These are phyloP conservation scores for Leptographium galeiforme DNA, from an alignment of 2,329 filamentous ascomycete species.

Conservation along the genomic window DNA sequence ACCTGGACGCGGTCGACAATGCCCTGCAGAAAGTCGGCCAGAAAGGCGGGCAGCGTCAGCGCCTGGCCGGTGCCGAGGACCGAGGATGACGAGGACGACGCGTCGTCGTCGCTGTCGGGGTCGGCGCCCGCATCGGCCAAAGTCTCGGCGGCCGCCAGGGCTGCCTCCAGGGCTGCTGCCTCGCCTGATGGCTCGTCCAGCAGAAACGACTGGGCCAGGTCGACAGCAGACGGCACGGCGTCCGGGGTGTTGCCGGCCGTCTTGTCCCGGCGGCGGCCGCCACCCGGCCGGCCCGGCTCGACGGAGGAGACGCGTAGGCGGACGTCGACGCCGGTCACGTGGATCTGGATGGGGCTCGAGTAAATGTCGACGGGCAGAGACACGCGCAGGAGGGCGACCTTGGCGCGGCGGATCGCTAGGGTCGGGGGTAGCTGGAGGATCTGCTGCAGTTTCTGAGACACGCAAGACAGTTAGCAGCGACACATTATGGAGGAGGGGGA, in stretches of 20 bases:
- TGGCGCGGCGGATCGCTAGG: conserved; percentile 59
- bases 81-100: conserved; percentile 16
- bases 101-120: conserved; percentile 48
- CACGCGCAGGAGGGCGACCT: conserved; percentile 61
- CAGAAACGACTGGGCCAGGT: conserved; percentile 69
- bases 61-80: conserved; percentile 54
- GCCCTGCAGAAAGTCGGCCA: conserved; percentile 60
- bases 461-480: background rate
- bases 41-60: conserved; percentile 54
- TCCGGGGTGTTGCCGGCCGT: conserved; percentile 13
- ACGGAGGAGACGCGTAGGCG: conserved; percentile 40
- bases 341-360: conserved; percentile 66
- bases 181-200: conserved; percentile 54
- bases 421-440: conserved; percentile 61
- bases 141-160: conserved; percentile 46
- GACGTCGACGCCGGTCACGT: conserved; percentile 70
- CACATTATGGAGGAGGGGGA: background rate
- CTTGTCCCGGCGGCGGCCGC: background rate
- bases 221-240: conserved; percentile 52
- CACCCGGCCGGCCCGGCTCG: conserved; percentile 13
- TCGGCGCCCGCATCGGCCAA: conserved; percentile 28
- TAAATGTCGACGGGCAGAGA: conserved; percentile 83
- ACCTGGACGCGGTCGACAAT: conserved; percentile 60
- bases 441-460: conserved; percentile 58
- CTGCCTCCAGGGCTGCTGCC: conserved; percentile 54